phyloP scores from a whole-genome alignment of 768 basidiomycete genomes.

The Russula compacta region DNA sequence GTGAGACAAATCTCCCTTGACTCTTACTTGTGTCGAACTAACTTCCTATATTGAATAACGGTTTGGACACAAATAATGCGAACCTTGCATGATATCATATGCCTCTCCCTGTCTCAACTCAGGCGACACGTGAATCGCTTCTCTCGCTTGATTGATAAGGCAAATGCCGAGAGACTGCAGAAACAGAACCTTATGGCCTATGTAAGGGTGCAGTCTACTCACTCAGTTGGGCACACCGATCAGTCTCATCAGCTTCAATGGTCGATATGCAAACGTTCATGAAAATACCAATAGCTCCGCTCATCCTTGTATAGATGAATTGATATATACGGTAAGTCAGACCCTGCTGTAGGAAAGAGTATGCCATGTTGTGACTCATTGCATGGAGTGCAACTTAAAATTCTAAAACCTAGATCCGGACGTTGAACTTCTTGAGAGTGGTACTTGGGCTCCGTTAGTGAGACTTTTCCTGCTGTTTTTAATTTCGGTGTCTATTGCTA shows the following conservation, averaged over 20 bases:
- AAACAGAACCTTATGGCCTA: neutral
- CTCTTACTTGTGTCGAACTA: neutral
- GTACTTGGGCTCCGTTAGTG: neutral
- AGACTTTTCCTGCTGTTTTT: neutral
- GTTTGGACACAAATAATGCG: neutral
- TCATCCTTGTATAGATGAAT: neutral
- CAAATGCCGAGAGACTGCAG: neutral
- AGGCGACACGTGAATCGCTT: neutral
- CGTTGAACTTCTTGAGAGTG: neutral
- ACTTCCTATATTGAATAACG: neutral
- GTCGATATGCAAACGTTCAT: neutral
- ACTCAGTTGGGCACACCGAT: conserved; percentile 5
- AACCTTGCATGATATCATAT: neutral
- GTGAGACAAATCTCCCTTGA: neutral
- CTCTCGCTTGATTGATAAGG: conserved; percentile 10
- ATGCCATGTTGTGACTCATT: neutral
- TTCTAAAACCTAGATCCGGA: conserved; percentile 9
- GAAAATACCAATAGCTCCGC: neutral
- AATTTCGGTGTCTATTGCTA: conserved; percentile 3
- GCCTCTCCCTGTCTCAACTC: neutral
- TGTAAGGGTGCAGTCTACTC: neutral
- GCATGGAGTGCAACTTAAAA: conserved; percentile 4
- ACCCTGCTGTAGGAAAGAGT: neutral
- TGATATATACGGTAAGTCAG: neutral
- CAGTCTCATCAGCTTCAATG: neutral